These are phyloP conservation scores for Laguncularia racemosa DNA, from an alignment of 345 rosid genomes.

Conservation along the genomic window DNA sequence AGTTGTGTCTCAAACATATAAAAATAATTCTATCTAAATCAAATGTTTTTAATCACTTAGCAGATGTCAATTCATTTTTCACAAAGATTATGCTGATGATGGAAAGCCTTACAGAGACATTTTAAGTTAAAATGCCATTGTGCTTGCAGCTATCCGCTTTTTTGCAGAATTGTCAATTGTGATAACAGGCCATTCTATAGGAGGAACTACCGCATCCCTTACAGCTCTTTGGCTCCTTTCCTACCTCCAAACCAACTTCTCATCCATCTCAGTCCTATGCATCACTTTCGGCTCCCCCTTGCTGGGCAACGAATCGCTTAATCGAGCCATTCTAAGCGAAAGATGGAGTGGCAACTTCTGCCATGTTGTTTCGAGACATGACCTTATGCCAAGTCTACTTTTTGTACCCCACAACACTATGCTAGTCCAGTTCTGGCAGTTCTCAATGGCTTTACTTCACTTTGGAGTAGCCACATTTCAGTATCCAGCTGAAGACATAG, in stretches of 20 bases:
- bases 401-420: constrained; percentile 23
- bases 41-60: too few species aligned
- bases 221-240: too few species aligned
- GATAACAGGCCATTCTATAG: constrained; percentile 66
- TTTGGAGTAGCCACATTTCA: constrained; percentile 17
- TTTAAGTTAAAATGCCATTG: too few species aligned
- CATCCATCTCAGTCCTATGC: too few species aligned
- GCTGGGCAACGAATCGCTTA: constrained; percentile 59
- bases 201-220: too few species aligned
- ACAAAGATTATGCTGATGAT: too few species aligned
- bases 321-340: constrained; percentile 38
- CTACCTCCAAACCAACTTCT: too few species aligned
- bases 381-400: constrained; percentile 49
- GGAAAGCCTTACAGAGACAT: too few species aligned
- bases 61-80: too few species aligned
- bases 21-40: too few species aligned
- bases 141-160: constrained; percentile 24
- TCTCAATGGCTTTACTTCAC: constrained; percentile 18
- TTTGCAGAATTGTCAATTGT: constrained; percentile 33
- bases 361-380: constrained; percentile 48
- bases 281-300: too few species aligned
- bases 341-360: constrained; percentile 64
- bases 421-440: constrained; percentile 7
- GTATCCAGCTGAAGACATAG: constrained; percentile 10
- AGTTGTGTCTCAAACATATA: too few species aligned